Evolutionary conservation across 1,139 yeast species (phyloP).

Genomic region (Diutina mesorugosa): DNA sequence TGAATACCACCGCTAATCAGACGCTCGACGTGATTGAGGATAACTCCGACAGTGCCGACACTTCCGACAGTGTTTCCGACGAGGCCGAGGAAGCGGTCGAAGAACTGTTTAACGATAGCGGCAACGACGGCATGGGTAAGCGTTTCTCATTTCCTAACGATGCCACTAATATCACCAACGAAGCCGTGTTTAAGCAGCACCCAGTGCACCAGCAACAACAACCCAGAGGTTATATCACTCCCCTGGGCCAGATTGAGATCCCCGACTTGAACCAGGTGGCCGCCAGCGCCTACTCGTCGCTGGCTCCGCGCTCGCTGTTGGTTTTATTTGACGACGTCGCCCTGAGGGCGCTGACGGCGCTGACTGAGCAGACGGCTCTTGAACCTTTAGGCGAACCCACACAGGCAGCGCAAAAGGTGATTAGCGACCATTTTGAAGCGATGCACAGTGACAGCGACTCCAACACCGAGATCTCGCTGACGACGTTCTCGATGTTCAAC

Average conservation of each 20-base stretch:
- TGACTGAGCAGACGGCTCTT: background rate
- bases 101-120: background rate
- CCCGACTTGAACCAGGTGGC: background rate
- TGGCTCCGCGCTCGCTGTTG: background rate
- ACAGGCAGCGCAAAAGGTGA: background rate
- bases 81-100: background rate
- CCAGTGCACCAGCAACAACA: background rate
- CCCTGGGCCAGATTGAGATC: background rate
- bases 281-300: background rate
- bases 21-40: background rate
- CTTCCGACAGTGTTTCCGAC: background rate
- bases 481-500: background rate
- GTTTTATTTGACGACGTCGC: background rate
- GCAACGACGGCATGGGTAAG: background rate
- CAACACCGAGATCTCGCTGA: background rate
- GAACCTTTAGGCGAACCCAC: background rate
- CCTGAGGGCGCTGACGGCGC: background rate
- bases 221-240: background rate
- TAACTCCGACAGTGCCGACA: background rate
- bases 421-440: background rate
- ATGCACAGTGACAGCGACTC: constrained; percentile 1
- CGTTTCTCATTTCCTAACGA: background rate
- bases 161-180: background rate
- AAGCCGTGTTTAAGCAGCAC: background rate
- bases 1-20: background rate